Base-by-base conservation (phyloP, 805 yeast species). In the Jamesozyma rosinii region DNA sequence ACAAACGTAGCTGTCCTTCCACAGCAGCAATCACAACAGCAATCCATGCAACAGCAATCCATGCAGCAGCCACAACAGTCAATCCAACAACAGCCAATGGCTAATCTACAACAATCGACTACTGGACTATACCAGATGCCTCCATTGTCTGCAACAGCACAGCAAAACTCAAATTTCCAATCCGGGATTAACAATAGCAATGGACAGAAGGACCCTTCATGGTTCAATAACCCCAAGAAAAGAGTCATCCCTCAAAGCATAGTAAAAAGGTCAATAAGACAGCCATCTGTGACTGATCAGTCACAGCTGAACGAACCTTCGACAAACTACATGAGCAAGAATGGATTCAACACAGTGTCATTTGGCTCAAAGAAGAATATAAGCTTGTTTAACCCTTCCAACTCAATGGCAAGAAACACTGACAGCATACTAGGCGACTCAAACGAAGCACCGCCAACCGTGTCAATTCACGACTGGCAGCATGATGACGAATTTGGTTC, bases 161-260 rank as follows among this genome's bases (percentile, higher is more conserved):
- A 35, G 26, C 40, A 38, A 21, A 22, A 32, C 18, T 13, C 37
- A 6, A 14, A 20, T 15, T 32, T 38, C 9, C 27, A 14, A 8
- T 22, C 33, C 6, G 24, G 41, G n/a, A 9, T 38, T 5, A 27
- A 30, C 33, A 39, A 37, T n/a, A 14, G 15, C 11, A 43, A 35
- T 21, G 43, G 39, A 26, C 40, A 37, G n/a, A 44, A 50, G 21
- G 56, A 52, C 19, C 67, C 68, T 5, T 53, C 53, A 19, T 70
- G 70, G 71, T 66, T 57, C 46, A 64, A 66, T 35, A 65, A 66
- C 38, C 66, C 72, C n/a, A 70, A 67, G 45, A 69, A 70, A 46
- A 63, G 79, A 44, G 58, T 64, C 1, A 63, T 70, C n/a, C 78
- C 79, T 8, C 67, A 69, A n/a, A 64, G 63, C 3, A 65, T 72